phyloP scores from a whole-genome alignment of 2,329 filamentous ascomycete genomes.

The Fusarium fracticaudum region DNA sequence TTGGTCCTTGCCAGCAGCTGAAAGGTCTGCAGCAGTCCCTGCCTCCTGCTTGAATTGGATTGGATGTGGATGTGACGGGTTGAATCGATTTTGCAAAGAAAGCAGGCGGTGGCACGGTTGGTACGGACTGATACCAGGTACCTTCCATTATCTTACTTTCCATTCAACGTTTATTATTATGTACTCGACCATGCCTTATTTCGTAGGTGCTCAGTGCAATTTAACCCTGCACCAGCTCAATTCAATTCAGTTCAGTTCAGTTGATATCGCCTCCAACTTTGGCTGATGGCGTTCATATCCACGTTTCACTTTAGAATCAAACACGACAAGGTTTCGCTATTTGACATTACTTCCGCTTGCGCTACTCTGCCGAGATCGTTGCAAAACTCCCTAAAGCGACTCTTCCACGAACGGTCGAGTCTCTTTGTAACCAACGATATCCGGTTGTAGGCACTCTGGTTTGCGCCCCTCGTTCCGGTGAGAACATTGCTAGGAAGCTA shows the following conservation, averaged over 20 bases:
- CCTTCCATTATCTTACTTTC: slow-evolving; percentile 10
- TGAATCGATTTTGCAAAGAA: neutral
- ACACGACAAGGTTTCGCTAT: slow-evolving; percentile 9
- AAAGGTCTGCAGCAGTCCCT: neutral
- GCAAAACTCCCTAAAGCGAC: slow-evolving; percentile 18
- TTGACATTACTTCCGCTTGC: slow-evolving; percentile 20
- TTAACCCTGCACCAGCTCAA: neutral
- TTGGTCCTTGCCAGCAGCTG: slow-evolving; percentile 1
- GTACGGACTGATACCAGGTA: slow-evolving; percentile 13
- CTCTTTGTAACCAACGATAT: slow-evolving; percentile 31
- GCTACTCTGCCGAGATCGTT: slow-evolving; percentile 16
- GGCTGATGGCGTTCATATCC: neutral
- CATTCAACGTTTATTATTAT: neutral
- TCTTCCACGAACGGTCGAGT: slow-evolving; percentile 33
- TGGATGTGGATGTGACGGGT: neutral
- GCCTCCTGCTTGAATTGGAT: slow-evolving; percentile 2
- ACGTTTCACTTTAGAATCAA: slow-evolving; percentile 4
- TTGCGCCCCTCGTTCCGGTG: slow-evolving; percentile 23
- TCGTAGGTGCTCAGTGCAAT: neutral
- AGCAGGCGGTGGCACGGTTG: neutral
- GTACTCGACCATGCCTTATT: slow-evolving; percentile 2
- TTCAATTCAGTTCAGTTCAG: neutral
- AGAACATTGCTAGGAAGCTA: slow-evolving; percentile 7
- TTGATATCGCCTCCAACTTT: neutral
- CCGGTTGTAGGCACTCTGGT: slow-evolving; percentile 14